Percentiles rank a stretch among this genome's conserved stretches.
These are phyloP conservation scores for Yarrowia divulgata DNA, from an alignment of 805 yeast genomes.

Conservation along the genomic window DNA sequence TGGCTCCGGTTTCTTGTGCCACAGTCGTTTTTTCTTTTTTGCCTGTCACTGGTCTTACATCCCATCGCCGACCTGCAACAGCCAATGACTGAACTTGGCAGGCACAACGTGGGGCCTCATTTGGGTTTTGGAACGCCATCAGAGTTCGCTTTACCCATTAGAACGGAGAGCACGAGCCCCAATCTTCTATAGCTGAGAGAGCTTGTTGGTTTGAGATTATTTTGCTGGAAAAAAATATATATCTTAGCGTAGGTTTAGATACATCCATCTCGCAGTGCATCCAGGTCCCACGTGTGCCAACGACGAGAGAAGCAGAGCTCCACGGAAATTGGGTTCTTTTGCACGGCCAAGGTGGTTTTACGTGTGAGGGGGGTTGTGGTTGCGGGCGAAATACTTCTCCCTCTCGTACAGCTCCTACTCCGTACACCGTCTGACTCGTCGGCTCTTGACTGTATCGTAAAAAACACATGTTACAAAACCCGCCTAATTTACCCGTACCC, in stretches of 20 bases:
- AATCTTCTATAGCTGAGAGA: background rate
- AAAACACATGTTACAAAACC: background rate
- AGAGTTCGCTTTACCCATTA: background rate
- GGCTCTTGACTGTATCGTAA: background rate
- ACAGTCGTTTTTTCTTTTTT: background rate
- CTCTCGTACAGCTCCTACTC: no score
- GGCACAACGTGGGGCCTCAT: slow-evolving; percentile 11
- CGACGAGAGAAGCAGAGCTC: slow-evolving; percentile 12
- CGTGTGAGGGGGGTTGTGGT: background rate
- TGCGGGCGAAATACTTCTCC: no score
- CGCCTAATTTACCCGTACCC: background rate
- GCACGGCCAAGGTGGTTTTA: background rate
- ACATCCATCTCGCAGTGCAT: background rate
- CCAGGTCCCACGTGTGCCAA: slow-evolving; percentile 3
- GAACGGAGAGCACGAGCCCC: slow-evolving; percentile 14
- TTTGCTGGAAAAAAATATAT: no score
- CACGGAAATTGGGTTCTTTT: slow-evolving; percentile 22
- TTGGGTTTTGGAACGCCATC: background rate
- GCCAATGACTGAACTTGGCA: slow-evolving; percentile 16
- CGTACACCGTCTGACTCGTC: no score
- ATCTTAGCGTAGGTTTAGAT: background rate
- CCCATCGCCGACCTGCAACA: background rate
- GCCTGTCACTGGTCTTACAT: background rate
- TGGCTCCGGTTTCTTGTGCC: no score
- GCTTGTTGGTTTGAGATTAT: no score